A percentile compares a stretch with the other conserved stretches of the same genome.
Evolutionary conservation across 805 yeast species (phyloP).

Genomic region (Saturnispora silvae): DNA sequence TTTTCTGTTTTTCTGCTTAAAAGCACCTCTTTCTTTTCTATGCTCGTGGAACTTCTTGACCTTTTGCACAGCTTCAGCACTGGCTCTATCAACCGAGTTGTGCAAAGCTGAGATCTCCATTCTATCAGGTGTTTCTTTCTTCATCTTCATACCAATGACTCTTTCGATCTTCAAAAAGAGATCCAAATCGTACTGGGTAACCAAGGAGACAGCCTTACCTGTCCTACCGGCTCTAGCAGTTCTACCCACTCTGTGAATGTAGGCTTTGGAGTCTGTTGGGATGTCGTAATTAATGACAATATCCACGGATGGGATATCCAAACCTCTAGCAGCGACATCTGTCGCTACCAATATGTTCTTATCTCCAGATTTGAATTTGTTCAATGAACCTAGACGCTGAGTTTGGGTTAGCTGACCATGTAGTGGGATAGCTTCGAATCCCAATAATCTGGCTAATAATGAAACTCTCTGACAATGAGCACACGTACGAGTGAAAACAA

Average conservation of each 20-base stretch:
- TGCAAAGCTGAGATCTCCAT: slow-evolving; percentile 69
- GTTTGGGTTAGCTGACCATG: slow-evolving; percentile 88
- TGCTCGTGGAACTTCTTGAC: slow-evolving; percentile 52
- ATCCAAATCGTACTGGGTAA: slow-evolving; percentile 92
- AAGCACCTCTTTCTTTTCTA: slow-evolving; percentile 9
- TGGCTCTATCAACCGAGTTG: slow-evolving; percentile 83
- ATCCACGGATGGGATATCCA: slow-evolving; percentile 90
- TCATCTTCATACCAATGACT: slow-evolving; percentile 72
- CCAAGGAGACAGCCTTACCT: slow-evolving; percentile 77
- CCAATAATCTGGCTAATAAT: slow-evolving; percentile 64
- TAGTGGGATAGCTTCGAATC: slow-evolving; percentile 83
- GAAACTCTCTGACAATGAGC: slow-evolving; percentile 92
- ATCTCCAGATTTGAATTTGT: slow-evolving; percentile 66
- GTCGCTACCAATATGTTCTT: slow-evolving; percentile 67
- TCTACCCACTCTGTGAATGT: slow-evolving; percentile 95
- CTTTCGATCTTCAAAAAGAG: slow-evolving; percentile 80
- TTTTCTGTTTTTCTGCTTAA: not conserved
- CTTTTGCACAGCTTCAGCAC: slow-evolving; percentile 77
- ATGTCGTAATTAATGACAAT: slow-evolving; percentile 85
- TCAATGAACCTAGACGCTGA: slow-evolving; percentile 73
- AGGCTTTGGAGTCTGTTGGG: slow-evolving; percentile 94
- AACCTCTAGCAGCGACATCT: slow-evolving; percentile 93
- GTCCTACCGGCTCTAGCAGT: slow-evolving; percentile 92
- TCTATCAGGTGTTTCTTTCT: slow-evolving; percentile 71
- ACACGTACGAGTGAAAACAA: slow-evolving; percentile 88